Percentiles rank a stretch among this genome's conserved stretches.
Conservation (phyloP, 371 early-diverging fungal genomes). For the Neoconidiobolus thromboides region DNA sequence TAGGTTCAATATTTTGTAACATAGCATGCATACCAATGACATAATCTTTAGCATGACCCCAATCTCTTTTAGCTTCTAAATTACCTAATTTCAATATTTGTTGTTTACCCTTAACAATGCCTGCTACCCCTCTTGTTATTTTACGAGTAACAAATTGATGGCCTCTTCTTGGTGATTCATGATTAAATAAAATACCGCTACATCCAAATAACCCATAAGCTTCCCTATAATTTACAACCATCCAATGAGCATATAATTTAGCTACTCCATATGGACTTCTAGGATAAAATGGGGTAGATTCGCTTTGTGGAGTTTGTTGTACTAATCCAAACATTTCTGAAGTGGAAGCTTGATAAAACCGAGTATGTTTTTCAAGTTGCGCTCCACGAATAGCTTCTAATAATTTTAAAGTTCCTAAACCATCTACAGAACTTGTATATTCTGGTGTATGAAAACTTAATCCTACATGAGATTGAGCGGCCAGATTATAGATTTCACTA, state of each 20-base stretch:
- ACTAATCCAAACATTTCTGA: conserved; percentile 70
- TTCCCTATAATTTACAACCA: conserved; percentile 64
- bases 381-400: conserved; percentile 66
- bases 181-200: conserved; percentile 74
- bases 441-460: conserved; percentile 80
- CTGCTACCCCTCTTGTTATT: conserved; percentile 63
- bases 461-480: conserved; percentile 56
- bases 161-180: conserved; percentile 69
- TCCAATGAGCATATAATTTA: conserved; percentile 70
- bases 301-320: conserved; percentile 47
- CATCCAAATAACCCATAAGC: conserved; percentile 66
- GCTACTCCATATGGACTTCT: conserved; percentile 69
- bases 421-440: conserved; percentile 78
- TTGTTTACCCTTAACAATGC: conserved; percentile 47
- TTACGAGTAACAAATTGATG: conserved; percentile 72
- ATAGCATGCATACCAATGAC: conserved; percentile 76
- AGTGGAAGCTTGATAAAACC: conserved; percentile 73
- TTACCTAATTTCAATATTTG: conserved; percentile 62
- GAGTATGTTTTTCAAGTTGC: conserved; percentile 43
- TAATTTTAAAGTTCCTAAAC: conserved; percentile 56
- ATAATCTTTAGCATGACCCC: conserved; percentile 79
- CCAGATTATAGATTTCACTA: conserved; percentile 62
- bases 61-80: conserved; percentile 69
- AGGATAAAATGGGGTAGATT: conserved; percentile 74
- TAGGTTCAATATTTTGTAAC: conserved; percentile 57